Evolutionary conservation across 2,329 filamentous ascomycete genomes (phyloP), one percentile per base, ranked within the genome.

Genomic region (Penicillium sp.): DNA sequence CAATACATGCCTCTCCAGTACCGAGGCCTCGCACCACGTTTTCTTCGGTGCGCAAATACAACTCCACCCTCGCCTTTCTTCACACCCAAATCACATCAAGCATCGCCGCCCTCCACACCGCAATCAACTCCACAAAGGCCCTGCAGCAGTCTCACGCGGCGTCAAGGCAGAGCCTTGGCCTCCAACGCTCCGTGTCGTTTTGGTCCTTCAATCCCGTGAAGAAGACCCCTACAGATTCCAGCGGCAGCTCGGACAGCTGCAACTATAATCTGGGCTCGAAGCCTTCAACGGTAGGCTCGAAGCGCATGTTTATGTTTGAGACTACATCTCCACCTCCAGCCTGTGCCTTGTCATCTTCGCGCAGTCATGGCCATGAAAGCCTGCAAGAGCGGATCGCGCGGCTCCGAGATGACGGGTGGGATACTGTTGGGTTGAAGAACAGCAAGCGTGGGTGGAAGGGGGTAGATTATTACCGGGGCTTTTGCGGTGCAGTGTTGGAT

Each of bases 191-290:
- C 6, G 69, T 68, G 1, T 79, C 78, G 0, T 79, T 78, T 59
- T 80, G 78, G 78, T 78, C 70, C 21, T 79, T 80, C 47, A 71
- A 67, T 21, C 72, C 73, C 3, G 56, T 72, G 7, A 45, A 58
- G 8, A 45, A 63, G 57, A 61, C 41, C 53, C 65, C 3, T 50
- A 9, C 35, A 13, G 35, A 5, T 26, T 26, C 5, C 26, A 26
- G 26, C 5, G 35, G 35, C 9, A 41, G 35, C 35, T 41, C 35
- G 35, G 35, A 41, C 0, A 15, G 9, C 15, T 5, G 5, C 35
- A 15, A 11, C 11, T 5, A 41, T 41, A 15, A 15, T 11, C 13
- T 5, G 5, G 11, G 35, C 35, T 15, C 35, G 5, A 38, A 15
- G 11, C 35, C 35, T 38, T 38, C 11, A 15, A 15, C 35, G 5